A percentile compares a stretch with the other conserved stretches of the same genome.
Evolutionary conservation across 2,329 filamentous ascomycete genomes (phyloP).

Genomic region (Ceratocystis variospora): DNA sequence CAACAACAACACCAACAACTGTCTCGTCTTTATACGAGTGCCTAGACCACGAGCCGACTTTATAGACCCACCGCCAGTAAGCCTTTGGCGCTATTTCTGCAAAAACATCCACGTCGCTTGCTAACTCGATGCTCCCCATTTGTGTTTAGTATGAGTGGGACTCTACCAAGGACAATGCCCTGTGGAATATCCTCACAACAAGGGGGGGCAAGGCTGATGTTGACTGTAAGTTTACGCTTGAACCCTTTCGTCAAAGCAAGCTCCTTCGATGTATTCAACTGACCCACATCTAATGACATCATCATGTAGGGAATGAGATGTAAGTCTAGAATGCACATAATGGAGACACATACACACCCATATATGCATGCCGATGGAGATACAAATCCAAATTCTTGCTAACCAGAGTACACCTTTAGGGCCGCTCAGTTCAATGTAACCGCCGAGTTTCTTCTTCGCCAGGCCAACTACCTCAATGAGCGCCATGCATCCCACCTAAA

Average conservation of each 20-base stretch:
- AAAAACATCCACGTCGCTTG: neutral
- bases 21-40: conserved; percentile 76
- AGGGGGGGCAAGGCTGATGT: conserved; percentile 63
- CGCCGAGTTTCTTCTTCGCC: conserved; percentile 76
- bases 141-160: conserved; percentile 50
- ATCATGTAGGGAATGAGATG: conserved; percentile 55
- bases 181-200: conserved; percentile 83
- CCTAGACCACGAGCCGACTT: conserved; percentile 80
- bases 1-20: conserved; percentile 23
- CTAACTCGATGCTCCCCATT: neutral
- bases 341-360: neutral
- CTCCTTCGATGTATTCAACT: conserved; percentile 17
- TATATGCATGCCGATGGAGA: neutral
- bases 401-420: conserved; percentile 28
- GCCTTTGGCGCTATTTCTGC: conserved; percentile 23
- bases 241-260: neutral
- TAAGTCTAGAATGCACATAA: conserved; percentile 31
- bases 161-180: conserved; percentile 64
- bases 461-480: conserved; percentile 89
- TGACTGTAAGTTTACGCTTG: conserved; percentile 49
- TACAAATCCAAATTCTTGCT: neutral
- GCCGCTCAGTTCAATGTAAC: conserved; percentile 70
- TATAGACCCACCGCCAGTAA: conserved; percentile 73
- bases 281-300: conserved; percentile 18
- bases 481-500: conserved; percentile 78